Evolutionary conservation across 2,329 filamentous ascomycete genomes (phyloP).

Genomic region (Helminthosporium solani): DNA sequence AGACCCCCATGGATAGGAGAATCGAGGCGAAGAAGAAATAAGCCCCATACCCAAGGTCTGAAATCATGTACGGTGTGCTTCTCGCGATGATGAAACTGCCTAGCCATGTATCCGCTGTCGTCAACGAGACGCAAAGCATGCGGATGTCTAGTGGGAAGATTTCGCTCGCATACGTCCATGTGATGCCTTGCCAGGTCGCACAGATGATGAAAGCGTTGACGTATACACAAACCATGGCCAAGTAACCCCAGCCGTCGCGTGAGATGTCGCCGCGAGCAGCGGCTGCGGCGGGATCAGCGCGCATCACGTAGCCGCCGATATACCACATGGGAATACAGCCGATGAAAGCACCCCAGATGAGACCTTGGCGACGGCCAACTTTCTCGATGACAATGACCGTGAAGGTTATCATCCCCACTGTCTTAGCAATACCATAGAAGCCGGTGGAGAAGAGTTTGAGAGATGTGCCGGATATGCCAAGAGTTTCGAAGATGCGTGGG

Average conservation of each 20-base stretch:
- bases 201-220: conserved; percentile 57
- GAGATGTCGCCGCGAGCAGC: conserved; percentile 46
- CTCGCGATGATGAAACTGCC: conserved; percentile 44
- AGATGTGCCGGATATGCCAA: conserved; percentile 49
- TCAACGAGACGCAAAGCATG: conserved; percentile 40
- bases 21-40: conserved; percentile 44
- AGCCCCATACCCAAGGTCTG: conserved; percentile 40
- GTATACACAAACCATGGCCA: conserved; percentile 58
- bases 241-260: conserved; percentile 51
- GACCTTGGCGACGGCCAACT: conserved; percentile 44
- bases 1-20: conserved; percentile 31
- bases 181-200: conserved; percentile 46
- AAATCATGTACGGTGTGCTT: conserved; percentile 43
- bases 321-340: conserved; percentile 55
- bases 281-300: conserved; percentile 50
- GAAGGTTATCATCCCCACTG: conserved; percentile 45
- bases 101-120: conserved; percentile 38
- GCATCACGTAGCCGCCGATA: conserved; percentile 56
- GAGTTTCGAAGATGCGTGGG: conserved; percentile 41
- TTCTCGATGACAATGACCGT: conserved; percentile 43
- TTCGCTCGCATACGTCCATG: conserved; percentile 51
- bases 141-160: conserved; percentile 49
- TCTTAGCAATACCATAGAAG: conserved; percentile 50
- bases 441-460: conserved; percentile 51
- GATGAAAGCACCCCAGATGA: conserved; percentile 51